Conservation (phyloP, 2,329 filamentous ascomycete species). For the Sclerotinia subarctica region DNA sequence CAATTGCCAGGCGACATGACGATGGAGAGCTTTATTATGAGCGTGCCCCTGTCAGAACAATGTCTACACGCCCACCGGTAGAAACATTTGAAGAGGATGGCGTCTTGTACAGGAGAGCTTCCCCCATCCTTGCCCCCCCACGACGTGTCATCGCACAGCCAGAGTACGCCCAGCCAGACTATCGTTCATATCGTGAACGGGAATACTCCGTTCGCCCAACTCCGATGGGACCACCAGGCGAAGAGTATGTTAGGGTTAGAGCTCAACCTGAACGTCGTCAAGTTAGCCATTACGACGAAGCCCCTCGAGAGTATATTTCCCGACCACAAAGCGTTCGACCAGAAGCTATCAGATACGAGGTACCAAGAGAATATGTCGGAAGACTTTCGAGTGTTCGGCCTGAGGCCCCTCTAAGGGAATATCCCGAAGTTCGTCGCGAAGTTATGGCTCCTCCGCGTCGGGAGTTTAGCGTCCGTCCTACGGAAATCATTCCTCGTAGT, state of each 20-base stretch:
- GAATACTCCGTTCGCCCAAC: constrained; percentile 55
- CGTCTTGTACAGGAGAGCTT: constrained; percentile 46
- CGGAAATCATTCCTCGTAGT: constrained; percentile 30
- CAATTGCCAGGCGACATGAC: constrained; percentile 42
- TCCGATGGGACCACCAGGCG: constrained; percentile 31
- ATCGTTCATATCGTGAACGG: constrained; percentile 54
- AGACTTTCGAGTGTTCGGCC: constrained; percentile 46
- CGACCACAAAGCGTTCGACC: constrained; percentile 55
- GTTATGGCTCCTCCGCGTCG: constrained; percentile 31
- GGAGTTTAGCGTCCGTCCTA: constrained; percentile 36
- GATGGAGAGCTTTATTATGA: constrained; percentile 65
- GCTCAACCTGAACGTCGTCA: constrained; percentile 32
- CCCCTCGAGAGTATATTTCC: constrained; percentile 49
- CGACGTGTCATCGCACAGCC: constrained; percentile 61
- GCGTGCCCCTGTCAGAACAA: constrained; percentile 41
- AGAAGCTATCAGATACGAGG: constrained; percentile 44
- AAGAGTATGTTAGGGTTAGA: constrained; percentile 48
- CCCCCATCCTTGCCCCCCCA: constrained; percentile 50
- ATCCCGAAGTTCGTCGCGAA: constrained; percentile 37
- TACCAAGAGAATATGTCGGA: constrained; percentile 43
- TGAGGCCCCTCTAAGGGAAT: constrained; percentile 35
- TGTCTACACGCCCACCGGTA: constrained; percentile 32
- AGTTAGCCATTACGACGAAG: constrained; percentile 44
- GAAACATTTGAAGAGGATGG: constrained; percentile 36
- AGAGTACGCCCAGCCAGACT: constrained; percentile 49